Conservation (phyloP, 108 stramenopile genomes). For the Skeletonema tropicum region DNA sequence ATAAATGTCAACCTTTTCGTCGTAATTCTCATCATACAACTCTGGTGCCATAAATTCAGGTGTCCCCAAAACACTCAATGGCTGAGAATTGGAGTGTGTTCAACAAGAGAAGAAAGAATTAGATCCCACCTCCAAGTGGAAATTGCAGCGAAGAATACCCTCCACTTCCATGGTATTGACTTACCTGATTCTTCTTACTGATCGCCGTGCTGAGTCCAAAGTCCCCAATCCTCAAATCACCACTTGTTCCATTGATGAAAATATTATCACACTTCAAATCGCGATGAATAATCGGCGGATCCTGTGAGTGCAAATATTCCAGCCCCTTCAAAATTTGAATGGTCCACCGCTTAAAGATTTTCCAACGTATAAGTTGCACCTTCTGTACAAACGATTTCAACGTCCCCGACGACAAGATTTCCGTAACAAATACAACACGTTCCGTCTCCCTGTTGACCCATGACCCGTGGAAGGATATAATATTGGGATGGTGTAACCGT, state of each 20-base stretch:
- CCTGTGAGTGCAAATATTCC: constrained; percentile 95
- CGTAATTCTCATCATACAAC: constrained; percentile 96
- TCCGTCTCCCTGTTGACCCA: constrained; percentile 96
- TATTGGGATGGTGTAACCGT: constrained; percentile 92
- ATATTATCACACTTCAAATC: constrained; percentile 98
- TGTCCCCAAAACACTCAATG: constrained; percentile 92
- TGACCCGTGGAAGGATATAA: constrained; percentile 96
- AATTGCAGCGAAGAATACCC: constrained; percentile 1
- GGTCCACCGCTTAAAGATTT: constrained; percentile 96
- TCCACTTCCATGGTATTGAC: neutral
- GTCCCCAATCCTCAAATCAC: constrained; percentile 97
- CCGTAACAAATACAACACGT: constrained; percentile 95
- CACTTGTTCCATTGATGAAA: constrained; percentile 97
- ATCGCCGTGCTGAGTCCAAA: constrained; percentile 93
- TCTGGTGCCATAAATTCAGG: constrained; percentile 99
- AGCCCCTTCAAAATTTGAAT: constrained; percentile 95
- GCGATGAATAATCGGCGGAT: constrained; percentile 98
- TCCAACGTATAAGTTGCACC: constrained; percentile 96
- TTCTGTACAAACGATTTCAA: constrained; percentile 93
- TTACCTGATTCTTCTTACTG: constrained; percentile 75
- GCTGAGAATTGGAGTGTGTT: constrained; percentile 36
- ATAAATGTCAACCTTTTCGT: constrained; percentile 98
- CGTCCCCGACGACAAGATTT: constrained; percentile 94
- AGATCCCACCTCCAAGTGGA: neutral
- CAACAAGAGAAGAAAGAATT: neutral